These are phyloP conservation scores for Hibiscus syriacus DNA, from an alignment of 345 rosid genomes.

Conservation along the genomic window DNA sequence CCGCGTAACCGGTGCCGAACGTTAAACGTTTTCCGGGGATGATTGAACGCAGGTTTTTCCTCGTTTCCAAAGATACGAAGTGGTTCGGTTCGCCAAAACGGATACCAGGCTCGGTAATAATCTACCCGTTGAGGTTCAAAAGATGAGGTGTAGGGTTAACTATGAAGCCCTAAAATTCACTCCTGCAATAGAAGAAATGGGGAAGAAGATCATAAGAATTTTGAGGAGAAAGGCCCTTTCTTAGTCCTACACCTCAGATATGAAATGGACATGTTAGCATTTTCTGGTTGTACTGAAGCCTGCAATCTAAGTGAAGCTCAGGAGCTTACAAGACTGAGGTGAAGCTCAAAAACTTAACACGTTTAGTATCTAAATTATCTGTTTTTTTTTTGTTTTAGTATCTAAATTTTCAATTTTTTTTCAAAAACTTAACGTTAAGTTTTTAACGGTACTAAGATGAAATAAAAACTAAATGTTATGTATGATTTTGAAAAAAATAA, in stretches of 20 bases:
- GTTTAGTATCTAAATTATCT: no score
- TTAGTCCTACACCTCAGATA: slow-evolving; percentile 83
- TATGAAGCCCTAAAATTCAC: slow-evolving; percentile 72
- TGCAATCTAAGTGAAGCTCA: slow-evolving; percentile 60
- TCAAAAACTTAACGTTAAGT: no score
- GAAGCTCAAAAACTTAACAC: no score
- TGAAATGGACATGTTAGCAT: slow-evolving; percentile 95
- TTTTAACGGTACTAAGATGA: no score
- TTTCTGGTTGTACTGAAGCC: slow-evolving; percentile 87
- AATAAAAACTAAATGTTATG: no score
- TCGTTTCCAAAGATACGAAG: slow-evolving; percentile 58
- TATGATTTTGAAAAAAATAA: no score
- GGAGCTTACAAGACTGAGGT: slow-evolving; percentile 42
- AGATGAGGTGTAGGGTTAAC: slow-evolving; percentile 81
- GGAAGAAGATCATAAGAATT: slow-evolving; percentile 52
- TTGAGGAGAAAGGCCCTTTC: slow-evolving; percentile 77
- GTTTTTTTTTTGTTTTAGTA: no score
- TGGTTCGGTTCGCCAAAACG: slow-evolving; percentile 68
- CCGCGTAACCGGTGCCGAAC: background rate
- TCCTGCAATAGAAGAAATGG: slow-evolving; percentile 59
- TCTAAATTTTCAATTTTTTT: no score
- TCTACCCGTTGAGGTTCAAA: slow-evolving; percentile 70
- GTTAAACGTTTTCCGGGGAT: background rate
- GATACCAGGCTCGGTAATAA: slow-evolving; percentile 85
- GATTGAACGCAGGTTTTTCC: slow-evolving; percentile 67